These are phyloP conservation scores for Scutellaria minor DNA, from an alignment of 257 asterid genomes.

Conservation along the genomic window DNA sequence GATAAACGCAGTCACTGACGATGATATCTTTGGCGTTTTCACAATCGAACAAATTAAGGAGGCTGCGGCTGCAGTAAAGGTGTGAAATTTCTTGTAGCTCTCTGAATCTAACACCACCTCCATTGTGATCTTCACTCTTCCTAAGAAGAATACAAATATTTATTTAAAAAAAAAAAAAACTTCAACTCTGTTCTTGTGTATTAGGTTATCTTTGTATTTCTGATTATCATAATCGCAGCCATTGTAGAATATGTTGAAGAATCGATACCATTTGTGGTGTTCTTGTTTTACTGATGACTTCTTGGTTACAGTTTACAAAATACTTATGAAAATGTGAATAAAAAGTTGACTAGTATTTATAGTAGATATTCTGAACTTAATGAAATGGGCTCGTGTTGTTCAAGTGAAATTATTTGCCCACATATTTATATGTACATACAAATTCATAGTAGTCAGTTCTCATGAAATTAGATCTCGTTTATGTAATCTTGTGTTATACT, in stretches of 20 bases:
- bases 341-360: not conserved
- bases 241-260: not conserved
- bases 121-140: too few relatives aligned
- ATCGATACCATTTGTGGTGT: not conserved
- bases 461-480: too few relatives aligned
- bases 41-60: slow-evolving; percentile 92
- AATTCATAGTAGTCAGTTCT: too few relatives aligned
- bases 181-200: not conserved
- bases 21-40: slow-evolving; percentile 84
- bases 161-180: too few relatives aligned
- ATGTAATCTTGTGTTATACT: too few relatives aligned
- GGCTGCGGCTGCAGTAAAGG: slow-evolving; percentile 69
- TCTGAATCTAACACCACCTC: not conserved
- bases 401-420: too few relatives aligned
- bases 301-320: not conserved
- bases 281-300: not conserved
- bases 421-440: too few relatives aligned
- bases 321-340: not conserved
- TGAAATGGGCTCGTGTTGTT: too few relatives aligned
- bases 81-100: not conserved
- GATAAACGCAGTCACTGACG: slow-evolving; percentile 71
- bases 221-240: not conserved
- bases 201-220: not conserved
- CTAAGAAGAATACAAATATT: too few relatives aligned
- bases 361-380: not conserved